Base-by-base conservation (phyloP, 176 grass and related monocot species). In the Rhynchospora tenuis region DNA sequence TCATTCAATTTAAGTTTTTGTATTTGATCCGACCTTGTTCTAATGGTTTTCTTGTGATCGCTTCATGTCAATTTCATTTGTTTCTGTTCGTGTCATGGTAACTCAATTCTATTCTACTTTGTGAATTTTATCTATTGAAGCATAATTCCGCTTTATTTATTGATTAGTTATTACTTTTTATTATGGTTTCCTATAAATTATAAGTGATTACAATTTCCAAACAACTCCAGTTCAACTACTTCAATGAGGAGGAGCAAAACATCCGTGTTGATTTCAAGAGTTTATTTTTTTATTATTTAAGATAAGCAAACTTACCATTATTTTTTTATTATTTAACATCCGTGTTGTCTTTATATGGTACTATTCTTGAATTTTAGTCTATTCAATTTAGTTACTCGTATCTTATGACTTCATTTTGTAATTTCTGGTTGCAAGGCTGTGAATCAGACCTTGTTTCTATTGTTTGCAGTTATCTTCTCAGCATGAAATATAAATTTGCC, bases 221-320 rank as follows among this genome's bases (percentile, higher is more conserved):
- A 81, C 96, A 95, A 31, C 78, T 95, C 58, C 91, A 99, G 81
- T 99, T 99, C 80, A 91, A 93, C 63, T 82, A 92, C 43, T 86
- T 99, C n/a, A 95, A 99, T 58, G 89, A 99, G 60, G 96, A 99
- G 78, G 95, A 99, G 56, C 89, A 90, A 90, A 99, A 99, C 67
- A 93, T 99, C 64, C 87, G 87, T 88, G 78, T 99, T 46, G 93
- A 99, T 91, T n/a, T n/a, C n/a, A n/a, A n/a, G n/a, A n/a, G n/a
- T n/a, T n/a, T n/a, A n/a, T n/a, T n/a, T n/a, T n/a, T n/a, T n/a
- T n/a, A n/a, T n/a, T n/a, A n/a, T n/a, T n/a, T n/a, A n/a, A n/a
- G n/a, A n/a, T n/a, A n/a, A n/a, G n/a, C n/a, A n/a, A n/a, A n/a
- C n/a, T n/a, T n/a, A n/a, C n/a, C n/a, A n/a, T n/a, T n/a, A n/a